Evolutionary conservation across 306 rosid species (phyloP).

Genomic region (Rosa persica): DNA sequence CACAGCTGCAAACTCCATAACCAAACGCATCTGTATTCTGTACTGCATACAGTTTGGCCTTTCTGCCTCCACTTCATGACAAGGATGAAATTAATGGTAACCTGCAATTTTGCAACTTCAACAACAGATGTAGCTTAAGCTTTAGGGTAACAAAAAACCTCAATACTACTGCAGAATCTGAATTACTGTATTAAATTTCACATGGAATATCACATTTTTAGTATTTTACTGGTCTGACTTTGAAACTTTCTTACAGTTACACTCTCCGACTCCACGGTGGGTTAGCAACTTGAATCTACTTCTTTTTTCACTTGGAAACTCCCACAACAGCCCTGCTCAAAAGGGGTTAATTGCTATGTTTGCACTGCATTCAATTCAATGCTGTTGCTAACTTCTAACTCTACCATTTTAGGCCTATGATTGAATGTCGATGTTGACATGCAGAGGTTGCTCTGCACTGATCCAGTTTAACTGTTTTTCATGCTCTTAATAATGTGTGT

Average conservation of each 20-base stretch:
- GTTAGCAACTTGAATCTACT: neutral
- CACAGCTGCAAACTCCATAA: neutral
- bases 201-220: neutral
- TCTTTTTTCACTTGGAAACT: neutral
- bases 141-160: neutral
- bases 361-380: conserved; percentile 40
- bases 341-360: conserved; percentile 14
- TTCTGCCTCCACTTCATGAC: neutral
- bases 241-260: neutral
- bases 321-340: neutral
- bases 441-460: neutral
- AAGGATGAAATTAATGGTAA: neutral
- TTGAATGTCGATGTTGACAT: neutral
- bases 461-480: neutral
- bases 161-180: neutral
- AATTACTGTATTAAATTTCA: neutral
- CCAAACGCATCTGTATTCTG: neutral
- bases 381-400: neutral
- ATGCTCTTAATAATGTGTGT: neutral
- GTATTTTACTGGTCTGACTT: neutral
- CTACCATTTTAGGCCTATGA: neutral
- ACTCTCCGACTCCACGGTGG: neutral
- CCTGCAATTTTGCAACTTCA: neutral
- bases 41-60: neutral
- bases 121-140: neutral